Percentiles rank a stretch among this genome's conserved stretches.
Conservation (phyloP, 495 filamentous ascomycete species). For the Amorphotheca resinae region DNA sequence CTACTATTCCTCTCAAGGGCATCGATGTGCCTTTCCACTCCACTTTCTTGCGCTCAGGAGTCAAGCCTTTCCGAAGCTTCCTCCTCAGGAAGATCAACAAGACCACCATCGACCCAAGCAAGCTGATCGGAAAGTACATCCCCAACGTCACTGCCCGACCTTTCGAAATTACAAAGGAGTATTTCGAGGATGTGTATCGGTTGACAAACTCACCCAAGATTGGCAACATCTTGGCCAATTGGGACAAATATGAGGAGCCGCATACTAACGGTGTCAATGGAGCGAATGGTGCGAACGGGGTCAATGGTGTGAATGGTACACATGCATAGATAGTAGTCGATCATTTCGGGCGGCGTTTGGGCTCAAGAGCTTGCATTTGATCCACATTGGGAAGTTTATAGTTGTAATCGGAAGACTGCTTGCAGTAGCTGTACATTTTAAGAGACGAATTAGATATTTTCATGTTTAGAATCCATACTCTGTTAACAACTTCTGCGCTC, state of each 20-base stretch:
- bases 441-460: not conserved
- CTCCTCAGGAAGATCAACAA: conserved; percentile 99
- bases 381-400: too few species aligned
- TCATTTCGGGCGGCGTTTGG: not conserved
- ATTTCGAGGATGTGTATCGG: conserved; percentile 95
- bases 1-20: conserved; percentile 89
- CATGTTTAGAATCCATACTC: too few species aligned
- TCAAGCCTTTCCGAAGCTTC: conserved; percentile 96
- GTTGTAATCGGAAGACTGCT: too few species aligned
- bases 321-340: conserved; percentile 6
- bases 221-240: conserved; percentile 77
- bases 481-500: too few species aligned
- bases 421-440: not conserved
- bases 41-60: conserved; percentile 91
- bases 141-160: conserved; percentile 94
- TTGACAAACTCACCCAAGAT: conserved; percentile 91
- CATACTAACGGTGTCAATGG: conserved; percentile 22
- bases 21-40: conserved; percentile 99
- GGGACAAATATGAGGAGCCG: conserved; percentile 47
- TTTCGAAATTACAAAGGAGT: conserved; percentile 93
- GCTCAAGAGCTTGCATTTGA: too few species aligned
- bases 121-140: conserved; percentile 96
- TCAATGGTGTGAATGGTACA: conserved; percentile 4
- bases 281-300: conserved; percentile 15
- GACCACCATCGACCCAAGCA: conserved; percentile 91